Conservation (phyloP, 805 yeast genomes). For the Citeromyces nyonsensis region DNA sequence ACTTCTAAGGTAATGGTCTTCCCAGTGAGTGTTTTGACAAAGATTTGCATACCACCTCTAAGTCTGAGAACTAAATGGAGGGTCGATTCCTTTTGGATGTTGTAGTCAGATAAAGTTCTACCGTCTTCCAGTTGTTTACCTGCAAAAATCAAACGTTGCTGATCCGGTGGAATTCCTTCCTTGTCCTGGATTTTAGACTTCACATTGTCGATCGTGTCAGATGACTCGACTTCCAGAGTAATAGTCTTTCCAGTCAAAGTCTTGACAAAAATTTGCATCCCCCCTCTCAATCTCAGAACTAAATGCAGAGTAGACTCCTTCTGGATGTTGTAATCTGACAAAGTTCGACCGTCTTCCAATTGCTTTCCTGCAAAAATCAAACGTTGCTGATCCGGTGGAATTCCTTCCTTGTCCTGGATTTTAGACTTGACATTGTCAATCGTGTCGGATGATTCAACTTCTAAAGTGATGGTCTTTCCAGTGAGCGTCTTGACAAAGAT, state of each 20-base stretch:
- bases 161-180: constrained; percentile 97
- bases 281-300: constrained; percentile 97
- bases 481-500: constrained; percentile 41
- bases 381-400: constrained; percentile 97
- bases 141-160: constrained; percentile 93
- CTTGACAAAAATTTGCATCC: constrained; percentile 27
- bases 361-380: constrained; percentile 96
- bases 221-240: constrained; percentile 93
- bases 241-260: constrained; percentile 37
- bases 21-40: constrained; percentile 43
- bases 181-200: constrained; percentile 93
- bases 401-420: constrained; percentile 95
- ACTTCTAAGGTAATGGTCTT: constrained; percentile 80
- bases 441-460: constrained; percentile 95
- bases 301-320: constrained; percentile 94
- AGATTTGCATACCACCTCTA: constrained; percentile 71
- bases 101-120: constrained; percentile 93
- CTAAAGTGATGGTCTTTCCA: constrained; percentile 67
- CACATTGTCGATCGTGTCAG: constrained; percentile 95
- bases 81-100: constrained; percentile 96
- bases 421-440: constrained; percentile 93
- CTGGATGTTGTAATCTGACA: constrained; percentile 96
- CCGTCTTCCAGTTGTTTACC: constrained; percentile 97
- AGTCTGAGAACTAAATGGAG: constrained; percentile 91
- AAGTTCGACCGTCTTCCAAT: constrained; percentile 91